phyloP scores from a whole-genome alignment of 2,329 filamentous ascomycete species.

The Fusarium falciforme region DNA sequence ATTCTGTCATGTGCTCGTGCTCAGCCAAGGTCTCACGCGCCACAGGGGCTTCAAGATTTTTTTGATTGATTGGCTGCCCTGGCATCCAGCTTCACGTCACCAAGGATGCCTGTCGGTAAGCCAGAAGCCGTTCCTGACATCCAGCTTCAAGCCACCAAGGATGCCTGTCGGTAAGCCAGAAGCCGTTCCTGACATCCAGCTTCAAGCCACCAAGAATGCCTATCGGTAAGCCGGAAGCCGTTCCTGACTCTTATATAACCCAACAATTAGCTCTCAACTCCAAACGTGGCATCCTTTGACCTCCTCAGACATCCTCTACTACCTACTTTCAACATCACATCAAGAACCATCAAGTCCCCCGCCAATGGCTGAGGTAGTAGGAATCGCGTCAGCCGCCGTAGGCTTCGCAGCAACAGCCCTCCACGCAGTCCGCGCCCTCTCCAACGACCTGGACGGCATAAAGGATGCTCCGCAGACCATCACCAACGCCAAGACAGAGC shows the following conservation, averaged over 20 bases:
- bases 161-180: no score
- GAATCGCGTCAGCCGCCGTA: accelerated
- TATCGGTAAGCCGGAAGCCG: no score
- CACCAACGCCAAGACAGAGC: background rate
- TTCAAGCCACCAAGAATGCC: background rate
- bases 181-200: no score
- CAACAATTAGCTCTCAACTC: no score
- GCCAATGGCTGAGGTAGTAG: background rate
- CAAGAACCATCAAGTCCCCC: no score
- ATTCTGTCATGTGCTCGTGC: no score
- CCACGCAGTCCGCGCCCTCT: background rate
- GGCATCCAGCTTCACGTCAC: background rate
- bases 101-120: no score
- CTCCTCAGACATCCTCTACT: no score
- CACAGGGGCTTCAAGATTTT: background rate
- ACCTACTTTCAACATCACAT: no score
- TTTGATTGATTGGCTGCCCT: background rate
- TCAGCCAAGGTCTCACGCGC: background rate
- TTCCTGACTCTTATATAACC: no score
- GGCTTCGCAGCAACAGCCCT: background rate
- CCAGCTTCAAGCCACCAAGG: background rate
- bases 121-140: no score
- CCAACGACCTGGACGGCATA: background rate
- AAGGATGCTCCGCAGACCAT: background rate
- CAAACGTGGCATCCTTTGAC: no score